phyloP scores from a whole-genome alignment of 345 rosid genomes.

The Moricandia arvensis region DNA sequence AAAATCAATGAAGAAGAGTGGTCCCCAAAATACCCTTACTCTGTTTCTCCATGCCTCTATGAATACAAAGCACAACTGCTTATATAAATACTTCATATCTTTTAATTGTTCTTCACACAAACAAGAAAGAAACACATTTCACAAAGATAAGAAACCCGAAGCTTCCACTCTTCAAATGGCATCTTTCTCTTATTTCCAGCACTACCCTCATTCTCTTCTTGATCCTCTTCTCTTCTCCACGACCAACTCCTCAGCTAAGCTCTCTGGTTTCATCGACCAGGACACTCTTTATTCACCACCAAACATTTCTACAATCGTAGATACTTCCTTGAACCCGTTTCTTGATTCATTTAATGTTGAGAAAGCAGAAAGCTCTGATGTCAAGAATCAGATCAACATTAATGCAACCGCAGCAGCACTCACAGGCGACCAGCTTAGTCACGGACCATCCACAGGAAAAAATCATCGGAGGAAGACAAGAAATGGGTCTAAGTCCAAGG shows the following conservation, averaged over 20 bases:
- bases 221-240: conserved; percentile 47
- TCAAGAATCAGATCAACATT: conserved; percentile 42
- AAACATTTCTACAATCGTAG: conserved; percentile 12
- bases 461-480: conserved; percentile 45
- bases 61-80: conserved; percentile 16
- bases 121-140: neutral
- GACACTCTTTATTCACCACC: conserved; percentile 29
- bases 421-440: conserved; percentile 28
- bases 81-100: conserved; percentile 21
- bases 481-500: conserved; percentile 44
- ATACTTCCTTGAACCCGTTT: conserved; percentile 32
- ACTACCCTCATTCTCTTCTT: conserved; percentile 43
- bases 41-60: conserved; percentile 9
- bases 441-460: conserved; percentile 23
- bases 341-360: conserved; percentile 25
- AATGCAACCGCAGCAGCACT: neutral
- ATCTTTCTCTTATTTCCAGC: conserved; percentile 52
- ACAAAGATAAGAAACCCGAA: conserved; percentile 10
- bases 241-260: conserved; percentile 23
- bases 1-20: neutral
- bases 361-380: conserved; percentile 39
- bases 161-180: conserved; percentile 45
- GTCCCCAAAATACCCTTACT: conserved; percentile 17
- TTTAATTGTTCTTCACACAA: conserved; percentile 18
- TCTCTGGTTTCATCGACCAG: conserved; percentile 32